Evolutionary conservation across 768 basidiomycete species (phyloP), one percentile per base, ranked within the genome.

Genomic region (Phanerochaete sordida): DNA sequence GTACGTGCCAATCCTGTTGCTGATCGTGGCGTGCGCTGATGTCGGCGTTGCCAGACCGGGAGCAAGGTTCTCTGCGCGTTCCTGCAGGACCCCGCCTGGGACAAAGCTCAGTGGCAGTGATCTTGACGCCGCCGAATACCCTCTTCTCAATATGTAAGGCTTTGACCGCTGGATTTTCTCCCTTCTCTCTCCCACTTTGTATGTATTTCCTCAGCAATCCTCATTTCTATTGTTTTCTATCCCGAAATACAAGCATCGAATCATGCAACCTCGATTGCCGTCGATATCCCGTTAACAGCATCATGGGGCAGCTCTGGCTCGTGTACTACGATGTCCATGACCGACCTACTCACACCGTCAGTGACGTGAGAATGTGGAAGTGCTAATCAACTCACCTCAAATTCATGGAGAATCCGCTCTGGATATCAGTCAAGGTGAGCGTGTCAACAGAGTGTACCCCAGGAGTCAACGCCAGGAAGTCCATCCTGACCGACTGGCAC

Each of bases 41-140:
- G 1, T 33, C 19, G n/a, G 28, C 11, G 16, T 56, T 21, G 6
- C 23, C 55, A 95, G 93, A 98, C 95, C 3, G 95, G 95, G 52
- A 94, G 92, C 75, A 97, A 97, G 70, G 94, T 98, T n/a, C 79
- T 98, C 3, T 93, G 92, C 62, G 94, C 93, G 2, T 97, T 96
- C 76, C 76, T 97, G 46, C 94, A 98, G 79, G 94, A 97, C 73
- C 95, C 95, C 26, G 83, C 84, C 57, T 97, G 95, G 95, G 90
- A 92, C 63, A 90, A 83, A 73, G 64, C 81, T 2, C 90, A 91
- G 71, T 93, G 90, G 90, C 72, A 85, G 61, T 93, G 73, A 82
- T 48, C 53, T 11, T 9, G 15, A 3, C 23, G 13, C 39, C 23
- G n/a, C 23, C 31, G 33, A 4, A 58, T 23, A 57, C 11, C 45